Evolutionary conservation across 75 land plant genomes (phyloP).

Genomic region (Chamaecyparis obtusa): DNA sequence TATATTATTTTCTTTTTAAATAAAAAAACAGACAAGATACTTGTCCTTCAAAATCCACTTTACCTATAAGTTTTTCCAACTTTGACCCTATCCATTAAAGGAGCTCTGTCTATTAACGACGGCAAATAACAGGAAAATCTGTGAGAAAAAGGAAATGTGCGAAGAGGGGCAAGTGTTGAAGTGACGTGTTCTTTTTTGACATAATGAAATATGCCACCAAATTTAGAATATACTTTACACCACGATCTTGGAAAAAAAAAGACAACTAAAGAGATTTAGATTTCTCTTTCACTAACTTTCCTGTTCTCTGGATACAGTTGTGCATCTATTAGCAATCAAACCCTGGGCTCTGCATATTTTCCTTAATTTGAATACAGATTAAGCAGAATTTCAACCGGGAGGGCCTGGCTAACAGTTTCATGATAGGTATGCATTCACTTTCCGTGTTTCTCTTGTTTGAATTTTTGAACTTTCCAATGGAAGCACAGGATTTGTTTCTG

Average conservation of each 20-base stretch:
- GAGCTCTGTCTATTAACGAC: background rate
- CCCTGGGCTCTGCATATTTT: background rate
- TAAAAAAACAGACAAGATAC: no score
- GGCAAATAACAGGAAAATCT: background rate
- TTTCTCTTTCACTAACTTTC: background rate
- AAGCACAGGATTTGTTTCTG: background rate
- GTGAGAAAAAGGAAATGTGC: background rate
- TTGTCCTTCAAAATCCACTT: no score
- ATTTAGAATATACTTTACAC: background rate
- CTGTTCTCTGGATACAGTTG: background rate
- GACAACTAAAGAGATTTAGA: background rate
- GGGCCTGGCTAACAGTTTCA: background rate
- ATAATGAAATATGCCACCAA: background rate
- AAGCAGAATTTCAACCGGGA: background rate
- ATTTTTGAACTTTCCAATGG: background rate
- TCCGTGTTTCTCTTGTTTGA: background rate
- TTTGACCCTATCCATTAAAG: no score
- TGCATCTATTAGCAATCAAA: background rate
- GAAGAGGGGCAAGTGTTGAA: background rate
- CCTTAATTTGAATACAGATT: background rate
- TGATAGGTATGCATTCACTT: background rate
- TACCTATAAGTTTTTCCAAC: background rate
- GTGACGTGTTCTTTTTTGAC: background rate
- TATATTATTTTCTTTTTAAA: no score
- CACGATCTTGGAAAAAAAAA: background rate